Conservation (phyloP, 1,139 yeast species). For the Yamadazyma taylorii region DNA sequence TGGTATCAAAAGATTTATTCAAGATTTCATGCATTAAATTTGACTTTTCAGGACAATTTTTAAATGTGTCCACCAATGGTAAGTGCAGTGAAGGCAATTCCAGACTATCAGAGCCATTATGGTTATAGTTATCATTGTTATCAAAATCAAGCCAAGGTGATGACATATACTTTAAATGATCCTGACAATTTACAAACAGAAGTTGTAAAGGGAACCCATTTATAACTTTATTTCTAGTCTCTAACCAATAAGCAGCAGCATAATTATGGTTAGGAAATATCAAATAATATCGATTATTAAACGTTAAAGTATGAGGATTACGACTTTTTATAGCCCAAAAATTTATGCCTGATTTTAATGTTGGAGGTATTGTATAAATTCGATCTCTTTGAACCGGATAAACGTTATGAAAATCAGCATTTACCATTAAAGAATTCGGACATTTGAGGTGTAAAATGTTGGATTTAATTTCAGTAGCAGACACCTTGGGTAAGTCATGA, state of each 20-base stretch:
- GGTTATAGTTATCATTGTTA: too few relatives aligned
- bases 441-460: conserved; percentile 38
- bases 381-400: conserved; percentile 36
- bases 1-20: conserved; percentile 4
- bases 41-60: neutral
- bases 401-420: conserved; percentile 38
- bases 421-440: conserved; percentile 35
- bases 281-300: conserved; percentile 52
- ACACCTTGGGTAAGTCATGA: conserved; percentile 19
- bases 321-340: conserved; percentile 48
- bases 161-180: conserved; percentile 22
- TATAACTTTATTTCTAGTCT: conserved; percentile 46
- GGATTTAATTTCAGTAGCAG: conserved; percentile 14
- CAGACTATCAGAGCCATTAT: too few relatives aligned
- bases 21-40: neutral
- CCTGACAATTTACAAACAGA: conserved; percentile 35
- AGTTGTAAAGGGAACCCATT: conserved; percentile 52
- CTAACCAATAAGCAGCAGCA: conserved; percentile 52
- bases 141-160: conserved; percentile 26
- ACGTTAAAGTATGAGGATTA: conserved; percentile 42
- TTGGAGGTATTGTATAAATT: conserved; percentile 23
- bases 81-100: neutral
- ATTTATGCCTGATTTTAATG: conserved; percentile 22
- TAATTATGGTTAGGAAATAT: conserved; percentile 46
- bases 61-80: neutral